Evolutionary conservation across 176 grass and related monocot species (phyloP), one percentile per base, ranked within the genome.

Genomic region (bread wheat (Triticum aestivum)): DNA sequence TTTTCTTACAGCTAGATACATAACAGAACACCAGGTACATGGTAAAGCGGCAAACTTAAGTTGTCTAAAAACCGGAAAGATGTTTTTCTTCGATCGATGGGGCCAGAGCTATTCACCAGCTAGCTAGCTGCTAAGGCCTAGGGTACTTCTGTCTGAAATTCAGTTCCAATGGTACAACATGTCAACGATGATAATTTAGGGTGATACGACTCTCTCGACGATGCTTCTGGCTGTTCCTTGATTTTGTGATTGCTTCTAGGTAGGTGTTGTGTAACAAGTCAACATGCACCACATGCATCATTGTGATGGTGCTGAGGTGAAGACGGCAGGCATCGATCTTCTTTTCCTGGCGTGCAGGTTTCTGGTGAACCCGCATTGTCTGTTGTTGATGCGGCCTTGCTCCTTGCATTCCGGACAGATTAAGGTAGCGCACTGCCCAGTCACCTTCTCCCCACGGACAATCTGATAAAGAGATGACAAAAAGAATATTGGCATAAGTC

Each of bases 371-470:
- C 79, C 69, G 9, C 87, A 92, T 45, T 89, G 74, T 69, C 76
- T 69, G 3, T 12, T 69, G 3, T 9, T 26, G 6, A 32, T 83
- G 62, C 56, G 42, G 47, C 84, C 79, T 76, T 69, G 59, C 67
- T 63, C 61, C 13, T 84, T 75, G 75, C 90, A 92, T 61, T 76
- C 32, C 4, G 24, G 35, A 39, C 37, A 24, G 1, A 58, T 38
- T 34, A 62, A 32, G 11, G 10, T 9, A 42, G 38, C 39, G 14
- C 34, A 38, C 47, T 65, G 68, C 63, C 61, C 71, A n/a, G 8
- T 6, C 20, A 39, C 56, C 85, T 90, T 93, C 71, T 85, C 88
- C 51, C 77, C 88, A 24, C 84, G 71, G 61, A 89, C 85, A 90
- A 86, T 20, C 91, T 92, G 45, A 52, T 83, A n/a, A 64, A 81